Evolutionary conservation across 768 basidiomycete genomes (phyloP).

Genomic region (Termitomyces sp.): DNA sequence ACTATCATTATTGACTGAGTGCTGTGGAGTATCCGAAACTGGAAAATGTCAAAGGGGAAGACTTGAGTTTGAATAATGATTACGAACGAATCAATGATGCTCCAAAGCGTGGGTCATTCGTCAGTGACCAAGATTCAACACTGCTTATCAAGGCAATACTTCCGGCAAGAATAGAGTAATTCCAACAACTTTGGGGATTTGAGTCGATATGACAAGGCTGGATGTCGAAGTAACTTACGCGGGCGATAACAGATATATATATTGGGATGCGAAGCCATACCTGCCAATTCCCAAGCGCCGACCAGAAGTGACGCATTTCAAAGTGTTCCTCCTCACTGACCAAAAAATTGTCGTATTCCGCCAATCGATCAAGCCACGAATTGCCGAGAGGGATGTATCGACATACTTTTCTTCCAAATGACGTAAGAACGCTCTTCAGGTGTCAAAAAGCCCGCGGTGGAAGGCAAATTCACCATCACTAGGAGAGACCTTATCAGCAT

Average conservation of each 20-base stretch:
- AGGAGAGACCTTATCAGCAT: not conserved
- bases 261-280: constrained; percentile 52
- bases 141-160: constrained; percentile 20
- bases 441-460: constrained; percentile 54
- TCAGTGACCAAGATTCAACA: not conserved
- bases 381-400: not conserved
- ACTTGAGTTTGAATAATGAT: not conserved
- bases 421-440: constrained; percentile 54
- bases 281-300: constrained; percentile 63
- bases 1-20: constrained; percentile 62
- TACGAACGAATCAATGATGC: constrained; percentile 50
- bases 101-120: constrained; percentile 26
- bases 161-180: constrained; percentile 69
- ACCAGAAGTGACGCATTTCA: constrained; percentile 44
- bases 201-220: not conserved
- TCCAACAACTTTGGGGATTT: constrained; percentile 47
- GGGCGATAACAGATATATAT: constrained; percentile 57
- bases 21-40: constrained; percentile 57
- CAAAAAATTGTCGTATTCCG: constrained; percentile 52
- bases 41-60: not conserved
- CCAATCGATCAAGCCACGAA: not conserved
- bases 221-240: constrained; percentile 33
- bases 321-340: constrained; percentile 61
- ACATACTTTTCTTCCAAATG: constrained; percentile 49
- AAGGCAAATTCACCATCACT: constrained; percentile 62